Conservation (phyloP, 148 eudicot species). For the Suaeda aralocaspica region DNA sequence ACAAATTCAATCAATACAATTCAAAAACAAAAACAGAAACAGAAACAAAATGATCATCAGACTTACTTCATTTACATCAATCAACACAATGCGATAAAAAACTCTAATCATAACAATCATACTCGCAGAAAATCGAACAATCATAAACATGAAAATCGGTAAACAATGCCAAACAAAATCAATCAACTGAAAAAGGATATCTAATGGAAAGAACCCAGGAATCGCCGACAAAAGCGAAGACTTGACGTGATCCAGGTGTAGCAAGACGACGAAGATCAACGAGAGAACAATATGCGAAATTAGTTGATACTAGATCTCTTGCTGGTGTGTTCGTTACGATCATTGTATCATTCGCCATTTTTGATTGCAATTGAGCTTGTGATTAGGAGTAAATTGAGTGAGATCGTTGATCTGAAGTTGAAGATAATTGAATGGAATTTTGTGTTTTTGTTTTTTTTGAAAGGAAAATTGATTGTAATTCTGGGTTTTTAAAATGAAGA, state of each 20-base stretch:
- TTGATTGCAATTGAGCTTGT: neutral
- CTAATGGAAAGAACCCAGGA: constrained; percentile 52
- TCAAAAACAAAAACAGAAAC: too few species aligned
- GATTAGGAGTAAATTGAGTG: neutral
- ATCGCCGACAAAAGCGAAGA: constrained; percentile 41
- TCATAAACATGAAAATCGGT: neutral
- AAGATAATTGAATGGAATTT: too few species aligned
- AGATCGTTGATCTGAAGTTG: too few species aligned
- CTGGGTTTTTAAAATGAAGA: too few species aligned
- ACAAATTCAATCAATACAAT: too few species aligned
- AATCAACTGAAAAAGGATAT: constrained; percentile 48
- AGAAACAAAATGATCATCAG: neutral
- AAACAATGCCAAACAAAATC: neutral
- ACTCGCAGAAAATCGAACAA: too few species aligned
- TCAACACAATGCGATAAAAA: neutral
- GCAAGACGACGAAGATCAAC: constrained; percentile 45
- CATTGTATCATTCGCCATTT: constrained; percentile 44
- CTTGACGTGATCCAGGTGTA: constrained; percentile 48
- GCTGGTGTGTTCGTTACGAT: constrained; percentile 72
- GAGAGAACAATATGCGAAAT: constrained; percentile 51
- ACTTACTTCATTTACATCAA: too few species aligned
- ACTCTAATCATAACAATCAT: neutral
- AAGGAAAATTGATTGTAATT: too few species aligned
- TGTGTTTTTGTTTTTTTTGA: too few species aligned
- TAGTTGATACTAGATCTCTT: constrained; percentile 56